A percentile compares a stretch with the other conserved stretches of the same genome.
These are phyloP conservation scores for Hsuehochloa calcarea DNA, from an alignment of 176 grass and related monocot genomes.

Conservation along the genomic window DNA sequence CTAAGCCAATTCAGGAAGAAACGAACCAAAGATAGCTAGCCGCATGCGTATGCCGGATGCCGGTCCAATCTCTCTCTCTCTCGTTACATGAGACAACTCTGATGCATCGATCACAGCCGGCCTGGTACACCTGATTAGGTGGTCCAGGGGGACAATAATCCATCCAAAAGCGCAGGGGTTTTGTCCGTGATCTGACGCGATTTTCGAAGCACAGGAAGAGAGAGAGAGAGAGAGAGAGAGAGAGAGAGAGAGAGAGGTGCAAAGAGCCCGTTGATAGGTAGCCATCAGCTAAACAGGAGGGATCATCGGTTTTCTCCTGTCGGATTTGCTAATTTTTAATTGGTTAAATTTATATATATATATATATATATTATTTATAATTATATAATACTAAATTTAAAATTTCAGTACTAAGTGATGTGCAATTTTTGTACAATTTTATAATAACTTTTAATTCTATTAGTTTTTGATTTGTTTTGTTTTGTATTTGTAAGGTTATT, in stretches of 20 bases:
- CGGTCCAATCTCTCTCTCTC: not conserved
- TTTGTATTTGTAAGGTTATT: too few species aligned
- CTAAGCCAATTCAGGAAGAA: not conserved
- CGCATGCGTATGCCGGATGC: not conserved
- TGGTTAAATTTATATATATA: too few species aligned
- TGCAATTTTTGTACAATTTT: too few species aligned
- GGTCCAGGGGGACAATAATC: not conserved
- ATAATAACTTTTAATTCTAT: too few species aligned
- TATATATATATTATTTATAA: too few species aligned
- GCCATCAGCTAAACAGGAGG: not conserved
- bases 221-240: not conserved
- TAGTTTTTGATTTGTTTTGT: too few species aligned
- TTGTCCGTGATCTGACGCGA: slow-evolving; percentile 1
- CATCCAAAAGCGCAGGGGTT: slow-evolving; percentile 10
- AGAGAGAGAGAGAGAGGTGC: not conserved
- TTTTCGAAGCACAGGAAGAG: not conserved
- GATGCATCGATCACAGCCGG: not conserved
- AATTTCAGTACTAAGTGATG: too few species aligned
- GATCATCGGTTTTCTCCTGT: too few species aligned
- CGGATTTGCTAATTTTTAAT: too few species aligned
- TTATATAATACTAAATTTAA: too few species aligned
- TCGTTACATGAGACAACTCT: not conserved
- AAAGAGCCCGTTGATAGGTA: not conserved
- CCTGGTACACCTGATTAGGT: slow-evolving; percentile 20
- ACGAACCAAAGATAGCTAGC: not conserved